Base-by-base conservation (phyloP, 2,329 filamentous ascomycete species). In the Eutypella sp. region DNA sequence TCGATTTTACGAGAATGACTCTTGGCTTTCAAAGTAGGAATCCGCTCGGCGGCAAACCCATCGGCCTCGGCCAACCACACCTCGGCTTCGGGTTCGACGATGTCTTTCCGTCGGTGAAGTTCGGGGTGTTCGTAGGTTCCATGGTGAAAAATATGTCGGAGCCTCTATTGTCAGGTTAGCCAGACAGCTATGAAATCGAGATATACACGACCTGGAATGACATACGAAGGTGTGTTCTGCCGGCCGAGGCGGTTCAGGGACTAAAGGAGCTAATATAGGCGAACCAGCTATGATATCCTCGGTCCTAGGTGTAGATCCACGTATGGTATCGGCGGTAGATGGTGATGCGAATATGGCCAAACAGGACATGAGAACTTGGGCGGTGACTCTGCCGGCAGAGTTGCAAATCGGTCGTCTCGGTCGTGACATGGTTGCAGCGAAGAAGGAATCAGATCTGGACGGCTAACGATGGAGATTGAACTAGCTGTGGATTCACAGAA, bases 141-240 rank as follows among this genome's bases (percentile, higher is more conserved):
- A 69, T 96, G 91, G 64, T 96, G 91, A 68, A 89, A 93, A 59
- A 97, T 84, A 67, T 99, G 92, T 58, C 89, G 84, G 46, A 99
- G 79, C 77, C 64, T 57, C 54, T 55, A 39, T 13, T 15, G 42
- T 33, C 15, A n/a, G n/a, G 13, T 38, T 42, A 2, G 46, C 53
- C 47, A 54, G 50, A 18, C 11, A 18, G 19, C 18, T 20, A 39
- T 13, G 39, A 23, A 25, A 34, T 8, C 19, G 25, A 25, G 41
- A 36, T 20, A 40, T 38, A 16, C 24, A 13, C 29, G n/a, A 20
- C n/a, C n/a, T n/a, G 45, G 16, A 46, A 48, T 31, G 23, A 61
- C 68, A 53, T 60, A 75, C 72, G 56, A 85, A 84, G 29, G 70
- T 68, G 56, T 84, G 80, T 8, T 82, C 73, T 18, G 73, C 71